Evolutionary conservation across 768 basidiomycete species (phyloP).

Genomic region (Leccinellum albellum): DNA sequence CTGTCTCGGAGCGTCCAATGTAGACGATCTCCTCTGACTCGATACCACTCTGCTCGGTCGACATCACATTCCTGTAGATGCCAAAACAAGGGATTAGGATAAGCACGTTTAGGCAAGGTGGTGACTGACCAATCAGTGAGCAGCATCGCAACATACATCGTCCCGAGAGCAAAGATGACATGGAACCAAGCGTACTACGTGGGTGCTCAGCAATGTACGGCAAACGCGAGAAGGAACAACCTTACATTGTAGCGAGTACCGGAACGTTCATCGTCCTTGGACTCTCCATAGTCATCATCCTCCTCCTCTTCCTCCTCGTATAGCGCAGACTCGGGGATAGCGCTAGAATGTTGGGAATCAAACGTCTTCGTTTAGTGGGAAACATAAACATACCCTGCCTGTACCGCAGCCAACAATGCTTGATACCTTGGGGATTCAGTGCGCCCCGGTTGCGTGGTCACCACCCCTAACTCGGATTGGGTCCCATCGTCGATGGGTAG

Average conservation of each 20-base stretch:
- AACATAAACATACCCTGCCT: slow-evolving; percentile 69
- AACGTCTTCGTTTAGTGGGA: not conserved
- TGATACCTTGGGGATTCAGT: slow-evolving; percentile 90
- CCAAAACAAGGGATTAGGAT: slow-evolving; percentile 1
- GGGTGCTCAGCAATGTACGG: not conserved
- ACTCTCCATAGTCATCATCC: slow-evolving; percentile 65
- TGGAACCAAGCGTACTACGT: slow-evolving; percentile 97
- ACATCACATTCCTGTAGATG: slow-evolving; percentile 65
- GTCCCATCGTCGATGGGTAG: slow-evolving; percentile 51
- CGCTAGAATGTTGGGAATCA: slow-evolving; percentile 39
- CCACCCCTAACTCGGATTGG: slow-evolving; percentile 69
- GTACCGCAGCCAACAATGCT: slow-evolving; percentile 90
- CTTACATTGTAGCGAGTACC: slow-evolving; percentile 93
- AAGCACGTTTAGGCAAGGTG: not conserved
- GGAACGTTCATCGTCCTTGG: slow-evolving; percentile 86
- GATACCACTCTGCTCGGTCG: slow-evolving; percentile 44
- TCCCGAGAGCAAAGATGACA: slow-evolving; percentile 89
- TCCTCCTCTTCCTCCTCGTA: slow-evolving; percentile 75
- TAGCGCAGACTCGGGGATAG: slow-evolving; percentile 90
- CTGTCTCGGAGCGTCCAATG: slow-evolving; percentile 91
- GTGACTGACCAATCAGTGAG: slow-evolving; percentile 88
- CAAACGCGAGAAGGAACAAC: slow-evolving; percentile 2
- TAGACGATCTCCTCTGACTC: slow-evolving; percentile 73
- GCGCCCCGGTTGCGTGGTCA: slow-evolving; percentile 78
- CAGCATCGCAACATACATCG: slow-evolving; percentile 98